Conservation (phyloP, 441 rosid genomes). For the Raphanus hybrid region DNA sequence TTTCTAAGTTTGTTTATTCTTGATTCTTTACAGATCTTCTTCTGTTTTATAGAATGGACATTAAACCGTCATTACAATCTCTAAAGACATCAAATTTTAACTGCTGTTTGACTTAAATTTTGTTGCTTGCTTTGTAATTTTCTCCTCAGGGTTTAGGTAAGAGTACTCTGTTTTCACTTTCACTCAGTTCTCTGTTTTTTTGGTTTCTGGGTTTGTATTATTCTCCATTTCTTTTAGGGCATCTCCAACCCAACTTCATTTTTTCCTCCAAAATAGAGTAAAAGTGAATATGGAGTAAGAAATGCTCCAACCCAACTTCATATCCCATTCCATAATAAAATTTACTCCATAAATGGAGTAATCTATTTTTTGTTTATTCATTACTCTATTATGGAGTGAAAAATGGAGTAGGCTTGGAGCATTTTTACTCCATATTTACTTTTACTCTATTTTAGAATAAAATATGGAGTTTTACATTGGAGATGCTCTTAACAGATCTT, state of each 20-base stretch:
- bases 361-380: too few species aligned
- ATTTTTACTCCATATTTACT: too few species aligned
- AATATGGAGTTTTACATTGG: too few species aligned
- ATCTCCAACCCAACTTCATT: too few species aligned
- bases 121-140: background rate
- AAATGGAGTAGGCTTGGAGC: too few species aligned
- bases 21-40: background rate
- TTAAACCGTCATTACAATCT: background rate
- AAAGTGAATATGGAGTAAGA: too few species aligned
- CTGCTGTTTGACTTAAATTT: background rate
- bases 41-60: background rate
- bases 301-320: too few species aligned
- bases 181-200: constrained; percentile 5
- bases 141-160: constrained; percentile 5
- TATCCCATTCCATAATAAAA: too few species aligned
- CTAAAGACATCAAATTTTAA: background rate
- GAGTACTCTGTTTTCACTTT: constrained; percentile 9
- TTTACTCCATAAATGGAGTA: too few species aligned
- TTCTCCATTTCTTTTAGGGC: background rate
- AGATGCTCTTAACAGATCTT: background rate
- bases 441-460: too few species aligned
- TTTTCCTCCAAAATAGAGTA: too few species aligned
- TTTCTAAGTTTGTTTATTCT: constrained; percentile 17
- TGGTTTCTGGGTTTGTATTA: constrained; percentile 22
- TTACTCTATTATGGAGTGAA: too few species aligned